Base-by-base conservation (phyloP, 2,329 filamentous ascomycete species). In the Epicoccum nigrum region DNA sequence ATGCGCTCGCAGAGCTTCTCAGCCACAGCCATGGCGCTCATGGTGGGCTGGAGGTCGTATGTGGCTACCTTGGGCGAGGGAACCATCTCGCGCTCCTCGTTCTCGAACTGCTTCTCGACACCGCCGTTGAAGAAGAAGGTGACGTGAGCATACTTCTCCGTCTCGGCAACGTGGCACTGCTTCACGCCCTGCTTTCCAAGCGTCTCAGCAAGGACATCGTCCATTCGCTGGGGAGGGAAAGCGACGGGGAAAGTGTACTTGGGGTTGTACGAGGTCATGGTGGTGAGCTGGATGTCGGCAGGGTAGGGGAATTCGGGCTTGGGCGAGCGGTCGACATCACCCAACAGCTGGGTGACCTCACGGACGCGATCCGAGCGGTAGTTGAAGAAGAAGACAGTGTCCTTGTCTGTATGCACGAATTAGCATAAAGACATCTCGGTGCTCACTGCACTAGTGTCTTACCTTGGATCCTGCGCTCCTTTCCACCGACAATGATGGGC, bases 101-200 rank as follows among this genome's bases (percentile, higher is more conserved):
- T 87, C 45, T 89, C 86, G 78, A 97, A 99, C 58, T 90, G 89
- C 81, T 97, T 96, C 81, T 99, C 94, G 45, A 96, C 90, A 71
- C 94, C 94, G 51, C 94, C 94, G 79, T 99, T 99, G 87, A 97
- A 97, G 85, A 97, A 97, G 84, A 97, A 97, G 50, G 94, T 97
- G 59, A 99, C 94, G 79, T 99, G 94, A 28, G 94, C 94, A 76
- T 99, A 99, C 82, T 99, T 99, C 77, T 99, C 94, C 2, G 94
- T 99, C 83, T 99, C 94, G 50, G 94, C 94, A 63, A 97, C 85
- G 80, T 99, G 94, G 63, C 93, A 94, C 79, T 99, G 94, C 80
- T 92, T 87, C 56, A 96, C 82, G 35, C 84, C 85, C 77, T 97
- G 88, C 81, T 93, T 94, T 66, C 88, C 86, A 17, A 99, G 83